Base-by-base conservation (phyloP, 805 yeast species). In the Spathaspora gorwiae region DNA sequence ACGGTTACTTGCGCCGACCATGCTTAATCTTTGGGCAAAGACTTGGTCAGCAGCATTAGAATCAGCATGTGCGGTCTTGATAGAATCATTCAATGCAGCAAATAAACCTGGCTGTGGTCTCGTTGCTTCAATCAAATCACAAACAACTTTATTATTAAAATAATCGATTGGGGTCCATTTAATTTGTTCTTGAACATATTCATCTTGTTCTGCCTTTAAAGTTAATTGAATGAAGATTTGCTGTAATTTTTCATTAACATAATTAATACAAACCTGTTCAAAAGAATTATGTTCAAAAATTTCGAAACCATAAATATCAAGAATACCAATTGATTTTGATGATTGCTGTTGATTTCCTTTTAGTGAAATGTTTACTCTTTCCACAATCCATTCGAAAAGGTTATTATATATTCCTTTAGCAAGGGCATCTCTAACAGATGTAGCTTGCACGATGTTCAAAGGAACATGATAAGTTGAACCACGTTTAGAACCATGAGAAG, bases 11-110 rank as follows among this genome's bases (percentile, higher is more conserved):
- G 90, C 73, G 7, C 75, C 75, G 47, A 94, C 87, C 81, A 87
- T 76, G 54, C 89, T 87, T 57, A 94, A 75, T 66, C 97, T 79
- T 72, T 89, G 96, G 13, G 94, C 86, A 66, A 94, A 94, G 1
- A 95, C 87, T 68, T 90, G 96, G 65, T 94, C 99, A 2, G 98
- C 98, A 14, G 98, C 99, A 43, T 72, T 76, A 1, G 97, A 85
- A 61, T 94, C 98, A 3, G 99, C 99, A 62, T 94, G 99, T 0
- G 99, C 99, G 26, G 98, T 94, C 33, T 97, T 97, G 58, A 90
- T 84, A 0, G 98, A 92, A 72, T 94, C 99, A 66, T 92, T 94
- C 68, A 94, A 76, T 2, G 96, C 96, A 2, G 98, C 95, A 71
- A 94, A 90, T 37, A 94, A 76, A 48, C 99, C 99, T 1, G 97